These are phyloP conservation scores for Exophiala sp. DNA, from an alignment of 2,329 filamentous ascomycete genomes.

Conservation along the genomic window DNA sequence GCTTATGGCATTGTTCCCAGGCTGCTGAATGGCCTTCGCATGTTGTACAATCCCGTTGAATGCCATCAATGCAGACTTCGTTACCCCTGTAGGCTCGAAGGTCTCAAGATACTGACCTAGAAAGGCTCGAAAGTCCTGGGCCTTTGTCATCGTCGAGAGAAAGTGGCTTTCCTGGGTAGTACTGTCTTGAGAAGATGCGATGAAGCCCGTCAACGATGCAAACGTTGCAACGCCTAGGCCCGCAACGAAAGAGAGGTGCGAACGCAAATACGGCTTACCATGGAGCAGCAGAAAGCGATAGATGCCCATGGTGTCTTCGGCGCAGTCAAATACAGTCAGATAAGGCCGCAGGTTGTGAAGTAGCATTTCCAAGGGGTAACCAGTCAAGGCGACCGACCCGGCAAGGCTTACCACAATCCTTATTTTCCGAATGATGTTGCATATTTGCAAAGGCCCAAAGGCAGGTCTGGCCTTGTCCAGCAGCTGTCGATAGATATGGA, in stretches of 20 bases:
- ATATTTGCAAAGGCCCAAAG: conserved; percentile 78
- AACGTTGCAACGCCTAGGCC: conserved; percentile 75
- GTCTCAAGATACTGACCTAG: conserved; percentile 61
- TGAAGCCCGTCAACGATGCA: conserved; percentile 68
- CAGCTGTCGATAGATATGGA: conserved; percentile 68
- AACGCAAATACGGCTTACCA: conserved; percentile 59
- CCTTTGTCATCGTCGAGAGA: conserved; percentile 67
- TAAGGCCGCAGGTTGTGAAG: conserved; percentile 73
- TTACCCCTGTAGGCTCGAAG: conserved; percentile 52
- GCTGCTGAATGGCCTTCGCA: conserved; percentile 60
- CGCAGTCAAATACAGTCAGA: conserved; percentile 75
- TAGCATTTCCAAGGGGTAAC: conserved; percentile 86
- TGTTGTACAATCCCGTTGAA: conserved; percentile 54
- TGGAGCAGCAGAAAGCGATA: conserved; percentile 73
- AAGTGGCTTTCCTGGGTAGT: conserved; percentile 83
- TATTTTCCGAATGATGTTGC: conserved; percentile 78
- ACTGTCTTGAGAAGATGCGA: conserved; percentile 67
- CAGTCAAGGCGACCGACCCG: conserved; percentile 63
- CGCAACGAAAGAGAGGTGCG: conserved; percentile 67
- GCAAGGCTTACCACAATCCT: conserved; percentile 74
- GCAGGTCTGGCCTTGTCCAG: conserved; percentile 76
- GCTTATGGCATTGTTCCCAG: conserved; percentile 62
- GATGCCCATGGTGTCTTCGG: conserved; percentile 82
- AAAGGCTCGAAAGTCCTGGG: conserved; percentile 71
- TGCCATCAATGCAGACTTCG: conserved; percentile 30